A percentile compares a stretch with the other conserved stretches of the same genome.
phyloP scores from a whole-genome alignment of 2,329 filamentous ascomycete species.

The Remersonia thermophila region DNA sequence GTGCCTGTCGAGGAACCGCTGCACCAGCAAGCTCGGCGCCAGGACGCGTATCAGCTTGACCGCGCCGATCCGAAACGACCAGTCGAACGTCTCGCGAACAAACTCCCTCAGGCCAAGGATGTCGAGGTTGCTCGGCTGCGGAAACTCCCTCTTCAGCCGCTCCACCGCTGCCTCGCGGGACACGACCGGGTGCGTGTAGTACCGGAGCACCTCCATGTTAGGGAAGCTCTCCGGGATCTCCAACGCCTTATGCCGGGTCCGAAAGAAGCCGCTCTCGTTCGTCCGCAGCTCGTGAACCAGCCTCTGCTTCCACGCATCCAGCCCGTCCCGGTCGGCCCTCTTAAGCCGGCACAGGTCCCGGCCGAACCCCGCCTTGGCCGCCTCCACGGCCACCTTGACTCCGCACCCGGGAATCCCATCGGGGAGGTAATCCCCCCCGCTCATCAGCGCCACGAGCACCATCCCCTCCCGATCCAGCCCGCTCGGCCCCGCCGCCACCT shows the following conservation, averaged over 20 bases:
- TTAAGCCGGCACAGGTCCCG: slow-evolving; percentile 56
- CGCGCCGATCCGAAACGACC: slow-evolving; percentile 66
- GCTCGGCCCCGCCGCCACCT: slow-evolving; percentile 35
- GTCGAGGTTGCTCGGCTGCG: slow-evolving; percentile 54
- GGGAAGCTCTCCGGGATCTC: slow-evolving; percentile 73
- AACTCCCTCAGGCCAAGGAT: slow-evolving; percentile 59
- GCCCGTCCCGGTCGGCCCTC: slow-evolving; percentile 42
- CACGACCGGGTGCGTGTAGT: slow-evolving; percentile 79
- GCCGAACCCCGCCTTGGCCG: slow-evolving; percentile 79
- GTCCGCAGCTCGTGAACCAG: slow-evolving; percentile 66
- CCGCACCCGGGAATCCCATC: slow-evolving; percentile 82
- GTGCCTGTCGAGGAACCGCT: slow-evolving; percentile 33
- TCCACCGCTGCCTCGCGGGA: slow-evolving; percentile 49
- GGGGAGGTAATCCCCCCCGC: slow-evolving; percentile 85
- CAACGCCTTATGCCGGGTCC: slow-evolving; percentile 59
- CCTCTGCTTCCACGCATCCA: slow-evolving; percentile 58
- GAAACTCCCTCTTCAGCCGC: slow-evolving; percentile 38
- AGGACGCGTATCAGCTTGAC: slow-evolving; percentile 74
- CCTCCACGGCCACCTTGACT: slow-evolving; percentile 78
- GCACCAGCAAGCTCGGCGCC: slow-evolving; percentile 61
- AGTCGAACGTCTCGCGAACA: slow-evolving; percentile 70
- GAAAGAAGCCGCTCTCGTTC: slow-evolving; percentile 75
- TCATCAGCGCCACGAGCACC: slow-evolving; percentile 89
- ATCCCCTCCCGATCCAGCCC: slow-evolving; percentile 76
- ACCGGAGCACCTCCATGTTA: slow-evolving; percentile 62